Conservation (phyloP, 1,139 yeast genomes). For the Blastobotrys ciferrii region DNA sequence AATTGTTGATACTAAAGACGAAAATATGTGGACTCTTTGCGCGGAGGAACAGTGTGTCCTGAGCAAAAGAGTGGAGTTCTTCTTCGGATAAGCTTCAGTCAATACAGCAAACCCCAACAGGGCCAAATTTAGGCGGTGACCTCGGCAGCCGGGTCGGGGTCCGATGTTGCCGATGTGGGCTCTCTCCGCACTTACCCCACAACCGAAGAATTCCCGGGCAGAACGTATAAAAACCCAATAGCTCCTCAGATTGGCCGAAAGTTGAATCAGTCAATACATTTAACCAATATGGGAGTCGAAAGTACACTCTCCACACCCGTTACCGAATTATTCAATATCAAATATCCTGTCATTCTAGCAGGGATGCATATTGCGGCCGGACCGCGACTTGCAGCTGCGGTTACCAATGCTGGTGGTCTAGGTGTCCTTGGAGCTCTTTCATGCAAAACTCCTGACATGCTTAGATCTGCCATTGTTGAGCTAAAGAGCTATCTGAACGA, state of each 20-base stretch:
- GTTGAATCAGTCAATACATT: background rate
- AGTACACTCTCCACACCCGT: constrained; percentile 26
- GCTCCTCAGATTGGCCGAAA: no score
- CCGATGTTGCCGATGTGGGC: no score
- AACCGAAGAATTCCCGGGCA: background rate
- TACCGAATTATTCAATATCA: constrained; percentile 30
- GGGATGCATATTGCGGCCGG: constrained; percentile 33
- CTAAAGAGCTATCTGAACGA: constrained; percentile 25
- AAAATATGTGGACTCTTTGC: no score
- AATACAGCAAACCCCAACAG: no score
- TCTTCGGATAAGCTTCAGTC: no score
- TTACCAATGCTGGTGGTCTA: constrained; percentile 33
- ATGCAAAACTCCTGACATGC: constrained; percentile 28
- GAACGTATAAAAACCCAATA: background rate
- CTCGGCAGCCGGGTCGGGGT: no score
- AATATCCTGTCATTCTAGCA: constrained; percentile 32
- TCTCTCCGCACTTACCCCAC: constrained; percentile 1
- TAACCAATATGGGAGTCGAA: constrained; percentile 8
- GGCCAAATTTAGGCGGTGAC: no score
- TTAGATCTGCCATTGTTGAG: constrained; percentile 28
- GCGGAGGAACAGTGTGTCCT: no score
- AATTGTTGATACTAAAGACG: no score
- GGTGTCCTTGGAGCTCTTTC: constrained; percentile 31
- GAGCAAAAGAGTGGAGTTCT: no score
- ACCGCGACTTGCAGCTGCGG: constrained; percentile 33